A percentile compares a stretch with the other conserved stretches of the same genome.
Conservation (phyloP, 768 basidiomycete genomes). For the Russula dissimulans region DNA sequence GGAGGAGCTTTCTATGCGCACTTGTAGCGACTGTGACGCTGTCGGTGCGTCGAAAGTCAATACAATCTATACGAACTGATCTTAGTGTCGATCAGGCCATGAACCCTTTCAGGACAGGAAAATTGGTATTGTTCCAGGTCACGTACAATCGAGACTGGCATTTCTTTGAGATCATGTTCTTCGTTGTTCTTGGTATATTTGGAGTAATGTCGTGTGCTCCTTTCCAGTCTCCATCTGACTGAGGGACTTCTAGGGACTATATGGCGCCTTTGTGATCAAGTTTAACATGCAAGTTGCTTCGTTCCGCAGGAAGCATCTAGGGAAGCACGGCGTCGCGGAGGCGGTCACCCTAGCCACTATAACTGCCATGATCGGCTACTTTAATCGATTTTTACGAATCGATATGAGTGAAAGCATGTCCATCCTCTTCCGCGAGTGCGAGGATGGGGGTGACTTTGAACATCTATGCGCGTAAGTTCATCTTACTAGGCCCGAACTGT, state of each 20-base stretch:
- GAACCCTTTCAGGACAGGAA: slow-evolving; percentile 97
- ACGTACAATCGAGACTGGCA: slow-evolving; percentile 98
- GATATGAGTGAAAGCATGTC: slow-evolving; percentile 98
- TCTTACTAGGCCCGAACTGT: background rate
- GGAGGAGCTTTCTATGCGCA: slow-evolving; percentile 96
- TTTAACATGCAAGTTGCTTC: slow-evolving; percentile 94
- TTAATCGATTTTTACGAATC: slow-evolving; percentile 88
- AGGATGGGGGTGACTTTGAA: slow-evolving; percentile 83
- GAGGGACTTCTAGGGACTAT: slow-evolving; percentile 60
- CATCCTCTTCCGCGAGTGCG: slow-evolving; percentile 92
- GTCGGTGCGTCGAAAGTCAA: slow-evolving; percentile 49
- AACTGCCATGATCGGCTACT: slow-evolving; percentile 88
- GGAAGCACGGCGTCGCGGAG: slow-evolving; percentile 77
- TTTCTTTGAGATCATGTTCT: slow-evolving; percentile 97
- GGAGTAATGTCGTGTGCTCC: slow-evolving; percentile 44
- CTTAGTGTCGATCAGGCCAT: slow-evolving; percentile 52
- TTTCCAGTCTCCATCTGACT: background rate
- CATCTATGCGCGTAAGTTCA: slow-evolving; percentile 87
- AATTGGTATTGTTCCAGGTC: slow-evolving; percentile 95
- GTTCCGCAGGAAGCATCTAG: slow-evolving; percentile 86
- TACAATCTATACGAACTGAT: background rate
- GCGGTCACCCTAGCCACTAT: slow-evolving; percentile 79
- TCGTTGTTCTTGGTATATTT: slow-evolving; percentile 90
- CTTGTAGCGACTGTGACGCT: slow-evolving; percentile 93
- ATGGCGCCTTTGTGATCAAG: slow-evolving; percentile 94